Evolutionary conservation across 306 rosid species (phyloP), one percentile per base, ranked within the genome.

Genomic region (Pueraria montana): DNA sequence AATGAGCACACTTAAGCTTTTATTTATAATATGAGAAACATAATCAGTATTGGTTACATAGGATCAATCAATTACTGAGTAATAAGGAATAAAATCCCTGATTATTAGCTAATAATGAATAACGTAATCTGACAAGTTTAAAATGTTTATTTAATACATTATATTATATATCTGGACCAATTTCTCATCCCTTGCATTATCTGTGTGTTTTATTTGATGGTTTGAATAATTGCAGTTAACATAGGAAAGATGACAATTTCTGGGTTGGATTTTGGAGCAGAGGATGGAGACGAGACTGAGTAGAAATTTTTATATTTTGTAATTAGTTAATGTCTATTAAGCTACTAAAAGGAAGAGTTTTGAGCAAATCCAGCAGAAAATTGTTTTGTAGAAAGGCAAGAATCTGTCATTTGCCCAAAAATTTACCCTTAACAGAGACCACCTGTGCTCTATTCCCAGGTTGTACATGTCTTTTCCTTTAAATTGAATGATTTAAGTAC

Each of bases 181-280:
- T 18, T 27, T 27, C 70, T 34, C 38, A 17, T 36, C 43, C 7
- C 10, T n/a, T 36, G 71, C 42, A 24, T 77, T 9, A 17, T 36
- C 7, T 45, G 32, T 77, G 32, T 77, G 13, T 61, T 71, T 32
- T 14, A 13, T 23, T 79, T 42, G 82, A 81, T 78, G 49, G 12
- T 69, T 76, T 23, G 7, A 45, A 80, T 78, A 79, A 13, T 56
- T 80, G 90, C 95, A 93, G 99, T 92, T 45, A 96, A 96, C 84
- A 73, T 92, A 14, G 99, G 99, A 59, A 90, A 59, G 75, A 96
- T 93, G 99, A 93, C 85, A 73, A 92, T 96, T 43, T 71, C 89
- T 8, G 98, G 98, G 42, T 72, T 93, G 86, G 84, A 91, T 65
- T 90, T 88, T 48, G 92, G 84, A 79, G 90, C 80, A 40, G 94